Evolutionary conservation across 2,329 filamentous ascomycete genomes (phyloP).

Genomic region (Aaosphaeria pasadenensis): DNA sequence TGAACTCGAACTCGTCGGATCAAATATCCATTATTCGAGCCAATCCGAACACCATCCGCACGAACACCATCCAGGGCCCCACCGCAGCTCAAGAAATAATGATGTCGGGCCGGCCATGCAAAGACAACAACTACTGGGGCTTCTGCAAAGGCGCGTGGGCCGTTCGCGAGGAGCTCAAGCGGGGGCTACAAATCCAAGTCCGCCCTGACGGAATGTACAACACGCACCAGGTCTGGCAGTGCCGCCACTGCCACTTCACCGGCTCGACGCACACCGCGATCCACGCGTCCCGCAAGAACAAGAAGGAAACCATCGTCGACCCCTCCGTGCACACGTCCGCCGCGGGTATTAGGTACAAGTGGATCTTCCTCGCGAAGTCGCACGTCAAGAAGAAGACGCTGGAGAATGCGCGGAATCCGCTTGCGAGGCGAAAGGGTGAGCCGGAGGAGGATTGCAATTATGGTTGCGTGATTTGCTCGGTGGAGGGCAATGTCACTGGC

Average conservation of each 20-base stretch:
- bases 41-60: constrained; percentile 7
- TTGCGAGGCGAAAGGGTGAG: not conserved
- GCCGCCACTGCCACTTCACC: constrained; percentile 32
- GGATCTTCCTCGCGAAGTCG: constrained; percentile 38
- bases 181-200: constrained; percentile 27
- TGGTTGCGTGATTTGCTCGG: constrained; percentile 36
- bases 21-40: constrained; percentile 3
- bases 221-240: constrained; percentile 32
- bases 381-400: constrained; percentile 23
- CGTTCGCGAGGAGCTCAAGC: constrained; percentile 29
- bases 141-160: constrained; percentile 42
- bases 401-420: not conserved
- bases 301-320: constrained; percentile 27
- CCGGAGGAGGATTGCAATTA: constrained; percentile 21
- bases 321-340: constrained; percentile 22
- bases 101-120: constrained; percentile 35
- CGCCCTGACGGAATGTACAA: constrained; percentile 36
- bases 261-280: constrained; percentile 22
- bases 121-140: constrained; percentile 40
- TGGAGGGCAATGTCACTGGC: constrained; percentile 27
- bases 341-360: constrained; percentile 33
- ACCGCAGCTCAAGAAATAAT: constrained; percentile 18
- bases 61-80: constrained; percentile 16
- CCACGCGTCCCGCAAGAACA: constrained; percentile 23
- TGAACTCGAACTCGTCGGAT: constrained; percentile 10